Conservation (phyloP, 768 basidiomycete species). For the Polyporus arcularius region DNA sequence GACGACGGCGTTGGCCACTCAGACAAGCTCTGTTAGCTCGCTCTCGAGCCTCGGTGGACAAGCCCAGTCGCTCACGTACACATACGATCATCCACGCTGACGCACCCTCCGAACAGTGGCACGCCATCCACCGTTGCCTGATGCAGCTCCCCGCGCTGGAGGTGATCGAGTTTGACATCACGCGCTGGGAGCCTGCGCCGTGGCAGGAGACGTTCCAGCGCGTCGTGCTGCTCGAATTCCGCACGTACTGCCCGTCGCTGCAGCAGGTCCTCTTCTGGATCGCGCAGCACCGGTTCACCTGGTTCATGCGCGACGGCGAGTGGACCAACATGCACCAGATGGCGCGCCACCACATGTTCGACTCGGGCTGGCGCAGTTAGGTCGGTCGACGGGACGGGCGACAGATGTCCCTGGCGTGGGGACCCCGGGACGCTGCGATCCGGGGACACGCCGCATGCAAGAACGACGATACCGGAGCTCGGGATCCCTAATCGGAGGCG, state of each 20-base stretch:
- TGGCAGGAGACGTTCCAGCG: slow-evolving; percentile 33
- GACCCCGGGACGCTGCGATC: too few species aligned
- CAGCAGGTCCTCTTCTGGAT: slow-evolving; percentile 38
- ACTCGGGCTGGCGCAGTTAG: slow-evolving; percentile 23
- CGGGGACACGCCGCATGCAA: not conserved
- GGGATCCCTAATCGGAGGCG: not conserved
- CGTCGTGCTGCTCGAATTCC: slow-evolving; percentile 40
- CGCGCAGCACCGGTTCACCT: slow-evolving; percentile 23
- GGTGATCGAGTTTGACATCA: slow-evolving; percentile 39
- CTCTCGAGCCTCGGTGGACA: not conserved
- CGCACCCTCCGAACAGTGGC: slow-evolving; percentile 28
- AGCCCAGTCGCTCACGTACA: not conserved
- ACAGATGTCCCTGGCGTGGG: too few species aligned
- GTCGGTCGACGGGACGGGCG: not conserved
- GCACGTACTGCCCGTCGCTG: slow-evolving; percentile 38
- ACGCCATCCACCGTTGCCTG: slow-evolving; percentile 35
- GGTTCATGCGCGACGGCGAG: slow-evolving; percentile 26
- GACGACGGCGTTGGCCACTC: too few species aligned
- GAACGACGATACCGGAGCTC: not conserved
- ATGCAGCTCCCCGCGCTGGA: slow-evolving; percentile 36
- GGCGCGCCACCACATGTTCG: slow-evolving; percentile 12
- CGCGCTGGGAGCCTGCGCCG: slow-evolving; percentile 36
- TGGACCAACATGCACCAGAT: slow-evolving; percentile 17
- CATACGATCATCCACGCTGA: slow-evolving; percentile 23
- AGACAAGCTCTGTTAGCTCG: too few species aligned